Evolutionary conservation across 2,329 filamentous ascomycete species (phyloP).

Genomic region (Fusarium brachygibbosum): DNA sequence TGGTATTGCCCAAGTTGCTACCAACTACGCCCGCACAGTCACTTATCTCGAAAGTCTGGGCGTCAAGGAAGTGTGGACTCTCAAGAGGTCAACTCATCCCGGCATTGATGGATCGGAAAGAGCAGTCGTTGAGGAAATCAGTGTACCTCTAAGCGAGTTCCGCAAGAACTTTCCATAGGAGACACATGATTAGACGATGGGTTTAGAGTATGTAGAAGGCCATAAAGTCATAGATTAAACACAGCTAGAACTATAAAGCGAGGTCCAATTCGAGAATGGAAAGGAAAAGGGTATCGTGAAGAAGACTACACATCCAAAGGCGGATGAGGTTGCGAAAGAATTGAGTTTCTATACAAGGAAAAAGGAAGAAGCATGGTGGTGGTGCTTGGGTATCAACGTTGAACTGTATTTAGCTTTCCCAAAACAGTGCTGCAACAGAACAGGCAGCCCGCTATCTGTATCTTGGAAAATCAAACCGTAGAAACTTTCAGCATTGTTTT

Average conservation of each 20-base stretch:
- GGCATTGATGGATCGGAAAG: constrained; percentile 50
- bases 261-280: constrained; percentile 1
- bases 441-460: constrained; percentile 24
- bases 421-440: constrained; percentile 10
- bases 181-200: neutral
- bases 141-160: constrained; percentile 60
- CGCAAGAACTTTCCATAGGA: constrained; percentile 48
- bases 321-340: constrained; percentile 15
- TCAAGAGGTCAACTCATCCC: constrained; percentile 57
- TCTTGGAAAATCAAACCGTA: neutral
- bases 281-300: constrained; percentile 46
- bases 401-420: constrained; percentile 9
- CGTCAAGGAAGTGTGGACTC: constrained; percentile 72
- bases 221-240: constrained; percentile 39
- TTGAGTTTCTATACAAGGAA: constrained; percentile 12
- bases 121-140: constrained; percentile 58
- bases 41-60: constrained; percentile 77
- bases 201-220: constrained; percentile 13
- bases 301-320: constrained; percentile 35
- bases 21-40: constrained; percentile 81
- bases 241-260: constrained; percentile 35
- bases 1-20: constrained; percentile 86
- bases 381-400: constrained; percentile 26
- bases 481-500: neutral
- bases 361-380: constrained; percentile 24